phyloP scores from a whole-genome alignment of 2,329 filamentous ascomycete genomes.

The Ceratocystis diversiconidia region DNA sequence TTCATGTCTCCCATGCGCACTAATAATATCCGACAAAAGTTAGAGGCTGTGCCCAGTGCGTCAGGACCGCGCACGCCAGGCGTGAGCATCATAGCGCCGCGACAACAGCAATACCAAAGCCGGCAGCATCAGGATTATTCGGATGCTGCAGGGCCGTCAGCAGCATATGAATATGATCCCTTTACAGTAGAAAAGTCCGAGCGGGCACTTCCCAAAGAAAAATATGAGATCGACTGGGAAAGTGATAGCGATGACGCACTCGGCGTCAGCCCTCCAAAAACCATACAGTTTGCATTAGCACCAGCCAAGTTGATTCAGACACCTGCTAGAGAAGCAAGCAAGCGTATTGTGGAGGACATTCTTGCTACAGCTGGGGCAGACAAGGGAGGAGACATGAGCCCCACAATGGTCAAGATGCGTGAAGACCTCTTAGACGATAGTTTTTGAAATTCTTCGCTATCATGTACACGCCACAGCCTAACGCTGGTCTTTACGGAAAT shows the following conservation, averaged over 20 bases:
- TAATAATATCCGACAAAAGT: slow-evolving; percentile 29
- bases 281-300: slow-evolving; percentile 71
- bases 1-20: slow-evolving; percentile 57
- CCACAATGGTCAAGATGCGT: slow-evolving; percentile 51
- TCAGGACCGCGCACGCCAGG: slow-evolving; percentile 56
- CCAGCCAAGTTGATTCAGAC: slow-evolving; percentile 67
- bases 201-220: slow-evolving; percentile 23
- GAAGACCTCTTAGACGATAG: slow-evolving; percentile 44
- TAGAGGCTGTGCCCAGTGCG: slow-evolving; percentile 28
- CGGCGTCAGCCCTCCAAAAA: slow-evolving; percentile 83
- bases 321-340: slow-evolving; percentile 68
- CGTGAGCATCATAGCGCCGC: slow-evolving; percentile 70
- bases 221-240: slow-evolving; percentile 56
- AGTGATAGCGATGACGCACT: slow-evolving; percentile 56
- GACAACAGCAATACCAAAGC: slow-evolving; percentile 1
- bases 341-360: slow-evolving; percentile 67
- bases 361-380: slow-evolving; percentile 56
- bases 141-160: not conserved
- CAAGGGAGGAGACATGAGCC: slow-evolving; percentile 46
- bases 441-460: slow-evolving; percentile 30
- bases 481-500: too few species aligned
- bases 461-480: not conserved
- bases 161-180: slow-evolving; percentile 27
- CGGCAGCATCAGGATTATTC: not conserved
- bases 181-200: slow-evolving; percentile 24